A percentile compares a stretch with the other conserved stretches of the same genome.
Evolutionary conservation across 2,329 filamentous ascomycete genomes (phyloP).

Genomic region (Fusarium sp.): DNA sequence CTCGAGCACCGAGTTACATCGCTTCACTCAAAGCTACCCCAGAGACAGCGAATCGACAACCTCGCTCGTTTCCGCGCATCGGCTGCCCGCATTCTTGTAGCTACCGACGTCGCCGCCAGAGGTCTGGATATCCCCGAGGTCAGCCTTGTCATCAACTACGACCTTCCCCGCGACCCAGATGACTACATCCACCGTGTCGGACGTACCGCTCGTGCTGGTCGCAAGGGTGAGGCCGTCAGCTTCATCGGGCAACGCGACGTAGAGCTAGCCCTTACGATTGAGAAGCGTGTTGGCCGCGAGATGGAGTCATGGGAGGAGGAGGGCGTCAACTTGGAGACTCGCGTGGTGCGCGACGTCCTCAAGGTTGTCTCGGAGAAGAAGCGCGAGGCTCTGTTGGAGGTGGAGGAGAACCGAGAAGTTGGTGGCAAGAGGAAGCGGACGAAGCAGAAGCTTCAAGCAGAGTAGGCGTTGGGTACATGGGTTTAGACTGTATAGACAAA

Average conservation of each 20-base stretch:
- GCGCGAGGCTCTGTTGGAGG: conserved; percentile 87
- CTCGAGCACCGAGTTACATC: conserved; percentile 92
- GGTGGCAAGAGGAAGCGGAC: conserved; percentile 81
- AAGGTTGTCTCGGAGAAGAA: conserved; percentile 97
- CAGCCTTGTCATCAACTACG: conserved; percentile 91
- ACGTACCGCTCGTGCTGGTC: conserved; percentile 91
- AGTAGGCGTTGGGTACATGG: conserved; percentile 25
- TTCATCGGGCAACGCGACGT: conserved; percentile 95
- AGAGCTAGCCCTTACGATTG: conserved; percentile 89
- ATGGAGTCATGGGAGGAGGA: conserved; percentile 91
- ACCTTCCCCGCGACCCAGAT: conserved; percentile 94
- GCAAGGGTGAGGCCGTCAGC: conserved; percentile 84
- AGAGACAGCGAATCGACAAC: conserved; percentile 87
- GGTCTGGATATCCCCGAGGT: conserved; percentile 97
- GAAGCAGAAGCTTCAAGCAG: conserved; percentile 66
- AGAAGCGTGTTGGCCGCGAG: conserved; percentile 80
- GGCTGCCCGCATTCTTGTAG: conserved; percentile 89
- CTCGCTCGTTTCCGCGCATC: conserved; percentile 90
- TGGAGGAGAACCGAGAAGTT: conserved; percentile 92
- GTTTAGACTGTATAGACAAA: conserved; percentile 21
- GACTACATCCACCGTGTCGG: conserved; percentile 98
- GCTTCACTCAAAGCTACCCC: conserved; percentile 87
- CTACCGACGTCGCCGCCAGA: conserved; percentile 93
- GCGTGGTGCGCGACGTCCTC: conserved; percentile 85
- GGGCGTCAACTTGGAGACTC: conserved; percentile 91